Percentiles rank a stretch among this genome's conserved stretches.
Evolutionary conservation across 768 basidiomycete genomes (phyloP).

Genomic region (Amanita muscaria): DNA sequence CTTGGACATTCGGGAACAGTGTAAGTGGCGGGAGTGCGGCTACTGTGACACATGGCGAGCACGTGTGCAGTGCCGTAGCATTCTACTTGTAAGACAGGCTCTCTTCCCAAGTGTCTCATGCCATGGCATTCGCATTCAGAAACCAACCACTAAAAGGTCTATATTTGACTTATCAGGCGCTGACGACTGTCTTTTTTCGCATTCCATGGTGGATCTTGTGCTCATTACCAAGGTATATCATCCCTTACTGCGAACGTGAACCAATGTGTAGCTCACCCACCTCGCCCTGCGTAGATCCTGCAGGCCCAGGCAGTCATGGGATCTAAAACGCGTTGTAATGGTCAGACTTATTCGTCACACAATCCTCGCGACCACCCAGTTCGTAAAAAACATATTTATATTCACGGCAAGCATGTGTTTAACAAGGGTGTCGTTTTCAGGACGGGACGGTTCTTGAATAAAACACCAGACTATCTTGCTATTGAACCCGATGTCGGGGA

Average conservation of each 20-base stretch:
- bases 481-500: constrained; percentile 31
- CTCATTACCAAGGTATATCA: constrained; percentile 26
- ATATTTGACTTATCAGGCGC: constrained; percentile 35
- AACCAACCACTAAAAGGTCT: constrained; percentile 42
- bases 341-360: not conserved
- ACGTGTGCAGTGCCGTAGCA: too few relatives aligned
- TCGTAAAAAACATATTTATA: not conserved
- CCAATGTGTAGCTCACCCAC: not conserved
- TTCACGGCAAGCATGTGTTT: not conserved
- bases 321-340: constrained; percentile 23
- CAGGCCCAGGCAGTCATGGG: constrained; percentile 41
- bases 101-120: too few relatives aligned
- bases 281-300: constrained; percentile 21
- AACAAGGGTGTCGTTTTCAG: too few relatives aligned
- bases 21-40: too few relatives aligned
- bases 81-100: too few relatives aligned
- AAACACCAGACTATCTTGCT: constrained; percentile 30
- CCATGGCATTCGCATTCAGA: constrained; percentile 26
- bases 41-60: too few relatives aligned
- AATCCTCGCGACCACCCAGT: not conserved
- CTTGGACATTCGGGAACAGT: too few relatives aligned
- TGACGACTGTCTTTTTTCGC: constrained; percentile 31
- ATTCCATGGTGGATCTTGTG: constrained; percentile 41
- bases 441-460: not conserved
- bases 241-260: not conserved